Evolutionary conservation across 371 early-diverging fungal genomes (phyloP).

Genomic region (Mycotypha africana): DNA sequence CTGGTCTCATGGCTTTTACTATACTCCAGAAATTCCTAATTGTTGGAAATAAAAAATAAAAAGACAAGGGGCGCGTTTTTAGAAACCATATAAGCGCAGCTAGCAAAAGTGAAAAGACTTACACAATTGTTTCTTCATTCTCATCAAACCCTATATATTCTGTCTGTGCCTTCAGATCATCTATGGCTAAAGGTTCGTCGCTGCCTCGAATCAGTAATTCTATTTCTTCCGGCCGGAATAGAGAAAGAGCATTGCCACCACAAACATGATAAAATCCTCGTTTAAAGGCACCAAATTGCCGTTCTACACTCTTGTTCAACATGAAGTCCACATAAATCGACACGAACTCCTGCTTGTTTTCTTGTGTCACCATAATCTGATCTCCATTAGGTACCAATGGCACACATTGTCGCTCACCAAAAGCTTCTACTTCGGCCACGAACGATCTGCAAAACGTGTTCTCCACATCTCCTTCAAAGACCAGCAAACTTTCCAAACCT

Average conservation of each 20-base stretch:
- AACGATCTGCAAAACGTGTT: slow-evolving; percentile 81
- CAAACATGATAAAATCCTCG: slow-evolving; percentile 92
- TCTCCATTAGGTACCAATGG: slow-evolving; percentile 73
- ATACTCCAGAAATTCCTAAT: slow-evolving; percentile 85
- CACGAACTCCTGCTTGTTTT: slow-evolving; percentile 76
- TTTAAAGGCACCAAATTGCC: slow-evolving; percentile 87
- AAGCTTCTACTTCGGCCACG: slow-evolving; percentile 72
- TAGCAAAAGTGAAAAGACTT: too few relatives aligned
- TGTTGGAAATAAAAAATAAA: not conserved
- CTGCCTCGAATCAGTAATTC: slow-evolving; percentile 94
- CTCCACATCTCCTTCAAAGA: slow-evolving; percentile 79
- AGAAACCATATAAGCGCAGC: too few relatives aligned
- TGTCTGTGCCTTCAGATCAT: slow-evolving; percentile 72
- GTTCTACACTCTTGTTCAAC: slow-evolving; percentile 65
- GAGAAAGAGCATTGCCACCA: slow-evolving; percentile 83
- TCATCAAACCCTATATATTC: slow-evolving; percentile 69
- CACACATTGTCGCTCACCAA: slow-evolving; percentile 66
- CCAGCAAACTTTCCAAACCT: slow-evolving; percentile 79
- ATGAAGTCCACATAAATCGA: slow-evolving; percentile 77
- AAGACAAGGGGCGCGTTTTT: too few relatives aligned
- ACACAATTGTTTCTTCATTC: slow-evolving; percentile 54
- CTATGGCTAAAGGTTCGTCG: slow-evolving; percentile 76
- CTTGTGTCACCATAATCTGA: slow-evolving; percentile 68
- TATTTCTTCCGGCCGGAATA: slow-evolving; percentile 93
- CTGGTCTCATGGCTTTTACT: slow-evolving; percentile 61